Evolutionary conservation across 371 early-diverging fungal species (phyloP).

Genomic region (Mortierella sp.): DNA sequence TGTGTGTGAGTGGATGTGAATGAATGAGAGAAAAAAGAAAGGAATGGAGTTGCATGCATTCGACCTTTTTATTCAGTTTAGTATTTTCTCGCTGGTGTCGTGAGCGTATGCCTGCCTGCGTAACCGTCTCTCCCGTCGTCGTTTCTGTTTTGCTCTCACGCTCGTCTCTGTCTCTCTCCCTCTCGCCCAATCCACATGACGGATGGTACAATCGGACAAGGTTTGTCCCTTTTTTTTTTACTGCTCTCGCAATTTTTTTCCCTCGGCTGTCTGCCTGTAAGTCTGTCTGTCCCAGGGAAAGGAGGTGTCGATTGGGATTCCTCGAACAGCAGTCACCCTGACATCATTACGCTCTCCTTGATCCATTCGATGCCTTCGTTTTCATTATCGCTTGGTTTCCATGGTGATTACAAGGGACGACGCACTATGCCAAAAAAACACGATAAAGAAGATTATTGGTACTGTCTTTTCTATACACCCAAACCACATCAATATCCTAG

Average conservation of each 20-base stretch:
- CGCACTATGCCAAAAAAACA: constrained; percentile 5
- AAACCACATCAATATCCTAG: too few relatives aligned
- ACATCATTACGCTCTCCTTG: not conserved
- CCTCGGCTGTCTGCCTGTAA: not conserved
- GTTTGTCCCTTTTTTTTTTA: not conserved
- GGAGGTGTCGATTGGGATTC: too few relatives aligned
- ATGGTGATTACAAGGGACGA: too few relatives aligned
- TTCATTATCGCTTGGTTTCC: too few relatives aligned
- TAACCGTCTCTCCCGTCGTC: not conserved
- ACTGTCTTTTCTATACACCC: too few relatives aligned
- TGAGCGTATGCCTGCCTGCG: not conserved
- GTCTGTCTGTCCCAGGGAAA: not conserved
- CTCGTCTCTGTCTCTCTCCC: not conserved
- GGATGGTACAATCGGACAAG: not conserved
- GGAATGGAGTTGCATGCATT: not conserved
- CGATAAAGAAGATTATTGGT: too few relatives aligned
- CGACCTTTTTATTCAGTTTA: too few relatives aligned
- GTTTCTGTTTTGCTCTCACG: not conserved
- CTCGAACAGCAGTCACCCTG: constrained; percentile 1
- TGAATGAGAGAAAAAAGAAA: not conserved
- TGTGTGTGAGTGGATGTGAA: not conserved
- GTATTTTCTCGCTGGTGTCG: too few relatives aligned
- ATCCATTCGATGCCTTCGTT: too few relatives aligned
- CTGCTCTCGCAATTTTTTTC: not conserved
- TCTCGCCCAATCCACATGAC: constrained; percentile 9